phyloP scores from a whole-genome alignment of 2,329 filamentous ascomycete genomes.

The Phyllosticta capitalensis region DNA sequence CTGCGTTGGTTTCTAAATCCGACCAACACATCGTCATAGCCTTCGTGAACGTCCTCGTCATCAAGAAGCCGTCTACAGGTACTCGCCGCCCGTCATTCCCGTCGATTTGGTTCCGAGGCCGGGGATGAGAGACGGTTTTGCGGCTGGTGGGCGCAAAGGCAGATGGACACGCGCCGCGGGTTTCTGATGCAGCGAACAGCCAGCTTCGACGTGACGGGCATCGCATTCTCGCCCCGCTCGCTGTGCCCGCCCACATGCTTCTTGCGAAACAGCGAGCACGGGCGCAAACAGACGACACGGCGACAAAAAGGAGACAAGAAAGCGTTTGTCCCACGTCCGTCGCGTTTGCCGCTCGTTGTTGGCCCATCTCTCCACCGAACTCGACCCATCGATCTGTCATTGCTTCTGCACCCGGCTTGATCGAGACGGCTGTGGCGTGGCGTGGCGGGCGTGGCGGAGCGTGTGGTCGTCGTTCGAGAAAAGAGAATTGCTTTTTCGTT shows the following conservation, averaged over 20 bases:
- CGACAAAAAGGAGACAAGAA: background rate
- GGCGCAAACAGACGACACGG: background rate
- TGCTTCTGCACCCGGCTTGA: background rate
- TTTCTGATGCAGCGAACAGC: background rate
- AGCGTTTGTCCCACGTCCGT: background rate
- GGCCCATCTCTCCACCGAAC: no score
- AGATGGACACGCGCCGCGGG: no score
- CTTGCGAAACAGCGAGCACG: background rate
- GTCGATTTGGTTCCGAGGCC: background rate
- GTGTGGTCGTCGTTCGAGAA: background rate
- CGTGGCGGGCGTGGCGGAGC: no score
- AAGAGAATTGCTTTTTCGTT: background rate
- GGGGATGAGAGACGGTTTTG: no score
- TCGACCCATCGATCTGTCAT: background rate
- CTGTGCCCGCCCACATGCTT: background rate
- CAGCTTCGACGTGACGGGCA: background rate
- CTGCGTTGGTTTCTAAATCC: background rate
- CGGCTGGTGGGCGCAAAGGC: background rate
- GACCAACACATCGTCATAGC: background rate
- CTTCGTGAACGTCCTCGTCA: background rate
- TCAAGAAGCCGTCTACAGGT: no score
- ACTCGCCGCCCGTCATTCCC: background rate
- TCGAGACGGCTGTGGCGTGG: background rate
- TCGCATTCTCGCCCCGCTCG: background rate
- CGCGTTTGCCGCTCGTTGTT: background rate